Base-by-base conservation (phyloP, 2,329 filamentous ascomycete species). In the Claviceps sp. region DNA sequence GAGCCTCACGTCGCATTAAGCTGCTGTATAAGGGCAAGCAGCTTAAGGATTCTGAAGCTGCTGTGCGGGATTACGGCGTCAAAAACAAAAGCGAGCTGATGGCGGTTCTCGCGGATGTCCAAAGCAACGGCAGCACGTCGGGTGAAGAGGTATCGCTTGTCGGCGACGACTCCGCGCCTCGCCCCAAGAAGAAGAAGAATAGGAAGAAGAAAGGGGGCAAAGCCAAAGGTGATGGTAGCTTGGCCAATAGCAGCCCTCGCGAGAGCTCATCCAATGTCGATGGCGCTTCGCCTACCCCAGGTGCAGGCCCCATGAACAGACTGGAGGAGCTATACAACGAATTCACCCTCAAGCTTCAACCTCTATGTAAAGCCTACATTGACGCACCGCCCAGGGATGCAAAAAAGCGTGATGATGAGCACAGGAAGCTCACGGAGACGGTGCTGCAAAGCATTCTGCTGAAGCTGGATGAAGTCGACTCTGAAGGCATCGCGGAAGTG, bases 391-490 rank as follows among this genome's bases (percentile, higher is more conserved):
- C 87, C 0, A 63, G 67, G 3, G 84, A 88, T 49, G 61, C 69
- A 40, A 82, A 83, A 64, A 88, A 85, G 72, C 72, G 78, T 48
- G 76, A 78, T 14, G 86, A 88, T 37, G 85, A 90, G 61, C 83
- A 91, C 64, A 82, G 84, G 63, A 83, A 78, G 62, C 66, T 93
- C 17, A 82, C 80, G 4, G 87, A 93, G 71, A 86, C 83, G 4
- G 77, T 89, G 40, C 73, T 93, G 72, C 80, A 83, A 55, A 84
- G 89, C 59, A 79, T 89, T 2, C 62, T 91, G 39, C 68, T 93
- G 56, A 91, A 90, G 68, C 66, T 88, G 40, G 87, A 93, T 63
- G 82, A 77, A 22, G 79, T 91, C 2, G 85, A 91, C 58, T 83
- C 82, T 0, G 82, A 84, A 47, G 85, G 85, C 5, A 79, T 86